Conservation (phyloP, 2,329 filamentous ascomycete genomes). For the Exophiala sideris region DNA sequence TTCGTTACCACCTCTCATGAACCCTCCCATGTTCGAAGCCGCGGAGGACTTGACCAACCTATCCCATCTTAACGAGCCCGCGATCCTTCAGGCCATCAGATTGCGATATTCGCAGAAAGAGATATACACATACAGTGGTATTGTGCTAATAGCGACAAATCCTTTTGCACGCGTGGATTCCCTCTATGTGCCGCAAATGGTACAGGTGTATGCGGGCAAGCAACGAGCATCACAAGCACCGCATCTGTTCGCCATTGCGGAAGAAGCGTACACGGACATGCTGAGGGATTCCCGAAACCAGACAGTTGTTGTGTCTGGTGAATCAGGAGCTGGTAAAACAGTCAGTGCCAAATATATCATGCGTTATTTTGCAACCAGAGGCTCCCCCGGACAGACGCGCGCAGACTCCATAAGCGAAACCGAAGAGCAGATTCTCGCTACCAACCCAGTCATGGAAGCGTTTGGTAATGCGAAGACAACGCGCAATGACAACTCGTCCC, state of each 20-base stretch:
- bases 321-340: constrained; percentile 97
- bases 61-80: constrained; percentile 96
- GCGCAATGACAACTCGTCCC: constrained; percentile 96
- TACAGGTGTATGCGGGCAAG: constrained; percentile 98
- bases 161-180: constrained; percentile 97
- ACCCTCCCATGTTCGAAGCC: constrained; percentile 95
- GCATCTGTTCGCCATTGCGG: constrained; percentile 96
- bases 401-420: constrained; percentile 86
- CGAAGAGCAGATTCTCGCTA: constrained; percentile 95
- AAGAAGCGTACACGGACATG: constrained; percentile 99
- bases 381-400: constrained; percentile 79
- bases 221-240: constrained; percentile 94
- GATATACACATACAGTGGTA: constrained; percentile 99
- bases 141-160: constrained; percentile 97
- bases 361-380: constrained; percentile 97
- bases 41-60: constrained; percentile 97
- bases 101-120: constrained; percentile 97
- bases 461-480: constrained; percentile 99
- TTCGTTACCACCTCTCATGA: constrained; percentile 89
- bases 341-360: constrained; percentile 99
- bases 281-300: constrained; percentile 92
- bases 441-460: constrained; percentile 99
- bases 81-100: constrained; percentile 95
- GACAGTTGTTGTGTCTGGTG: constrained; percentile 97
- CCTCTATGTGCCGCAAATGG: constrained; percentile 97